Evolutionary conservation across 2,329 filamentous ascomycete genomes (phyloP), one percentile per base, ranked within the genome.

Genomic region (Aureobasidium lini): DNA sequence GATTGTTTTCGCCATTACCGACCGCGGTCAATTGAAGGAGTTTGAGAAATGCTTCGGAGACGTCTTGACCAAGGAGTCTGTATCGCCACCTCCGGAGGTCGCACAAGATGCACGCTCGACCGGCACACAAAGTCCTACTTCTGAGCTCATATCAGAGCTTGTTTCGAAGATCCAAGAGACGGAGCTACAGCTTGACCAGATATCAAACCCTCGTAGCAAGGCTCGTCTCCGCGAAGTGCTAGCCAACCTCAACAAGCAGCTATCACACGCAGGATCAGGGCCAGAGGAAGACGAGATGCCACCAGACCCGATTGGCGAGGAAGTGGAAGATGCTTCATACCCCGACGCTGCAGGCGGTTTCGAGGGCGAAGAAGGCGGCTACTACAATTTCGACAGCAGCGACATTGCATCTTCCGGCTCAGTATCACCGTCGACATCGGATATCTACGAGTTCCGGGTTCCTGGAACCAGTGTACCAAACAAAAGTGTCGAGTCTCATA

Each of bases 1-100:
- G 8, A 70, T 86, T 4, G 72, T 83, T 0, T 86, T 87, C 67
- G 83, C 83, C 0, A 81, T 86, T 63, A 76, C 77, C 10, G 79
- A 83, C 60, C 63, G 66, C 0, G 74, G 73, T 3, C 78, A 83
- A 74, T 80, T 82, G 0, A 70, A 71, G 11, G 75, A 77, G 0
- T 86, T 87, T 64, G 73, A 74, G 8, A 64, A 65, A 4, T 76
- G 73, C 0, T 84, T 82, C 67, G 79, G 76, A 0, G 68, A 63
- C 36, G 49, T 63, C 28, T 18, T 60, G 18, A 37, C 40, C 23
- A 73, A 31, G 70, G 46, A 32, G 16, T 43, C 53, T 9, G 31
- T 29, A 36, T 57, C 60, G 15, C 62, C 62, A 16, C 62, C 62
- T n/a, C 53, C 62, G 56, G 62, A 63, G 28, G 23, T 44, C 3